Evolutionary conservation across 345 rosid species (phyloP).

Genomic region (Barbarea vulgaris): DNA sequence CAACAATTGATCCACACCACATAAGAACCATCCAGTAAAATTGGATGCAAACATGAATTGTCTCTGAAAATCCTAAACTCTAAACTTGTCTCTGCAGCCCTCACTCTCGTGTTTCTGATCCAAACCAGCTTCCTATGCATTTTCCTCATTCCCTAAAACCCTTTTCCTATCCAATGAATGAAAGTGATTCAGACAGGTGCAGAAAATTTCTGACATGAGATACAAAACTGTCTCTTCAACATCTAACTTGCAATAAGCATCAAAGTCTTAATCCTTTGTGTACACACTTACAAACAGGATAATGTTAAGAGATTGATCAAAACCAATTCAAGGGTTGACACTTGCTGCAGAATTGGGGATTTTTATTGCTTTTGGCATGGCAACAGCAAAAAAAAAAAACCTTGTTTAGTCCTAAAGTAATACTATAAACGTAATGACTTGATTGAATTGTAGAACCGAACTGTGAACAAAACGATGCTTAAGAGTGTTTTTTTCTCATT

Average conservation of each 20-base stretch:
- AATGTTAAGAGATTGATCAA: not conserved
- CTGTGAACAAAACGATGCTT: no score
- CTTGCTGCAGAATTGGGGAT: not conserved
- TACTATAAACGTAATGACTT: no score
- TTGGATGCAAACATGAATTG: not conserved
- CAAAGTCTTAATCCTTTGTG: not conserved
- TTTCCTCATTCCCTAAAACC: conserved; percentile 39
- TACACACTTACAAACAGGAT: not conserved
- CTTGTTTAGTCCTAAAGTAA: no score
- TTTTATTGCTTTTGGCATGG: no score
- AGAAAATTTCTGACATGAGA: not conserved
- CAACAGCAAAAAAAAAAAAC: no score
- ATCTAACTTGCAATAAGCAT: not conserved
- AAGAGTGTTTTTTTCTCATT: no score
- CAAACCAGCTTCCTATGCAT: conserved; percentile 42
- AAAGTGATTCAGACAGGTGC: not conserved
- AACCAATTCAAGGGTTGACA: not conserved
- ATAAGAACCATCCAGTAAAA: not conserved
- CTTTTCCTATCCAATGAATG: not conserved
- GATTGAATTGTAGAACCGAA: no score
- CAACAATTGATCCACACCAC: not conserved
- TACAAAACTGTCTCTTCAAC: not conserved
- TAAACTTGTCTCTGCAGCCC: not conserved
- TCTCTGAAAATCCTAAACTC: not conserved
- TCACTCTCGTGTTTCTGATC: not conserved